These are phyloP conservation scores for Hypoxylon lenormandii DNA, from an alignment of 495 filamentous ascomycete species.

Conservation along the genomic window DNA sequence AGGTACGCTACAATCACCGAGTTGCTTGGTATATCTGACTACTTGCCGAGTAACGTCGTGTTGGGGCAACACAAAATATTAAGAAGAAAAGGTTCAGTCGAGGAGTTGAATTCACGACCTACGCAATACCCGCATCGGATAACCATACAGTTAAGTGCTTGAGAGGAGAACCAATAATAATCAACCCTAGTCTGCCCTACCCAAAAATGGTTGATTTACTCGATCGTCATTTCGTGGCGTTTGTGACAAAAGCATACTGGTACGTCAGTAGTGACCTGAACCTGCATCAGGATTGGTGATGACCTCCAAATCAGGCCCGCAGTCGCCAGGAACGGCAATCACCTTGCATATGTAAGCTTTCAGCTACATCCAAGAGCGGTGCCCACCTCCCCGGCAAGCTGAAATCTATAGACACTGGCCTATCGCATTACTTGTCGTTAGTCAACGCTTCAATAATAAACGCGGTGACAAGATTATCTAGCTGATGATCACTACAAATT, in stretches of 20 bases:
- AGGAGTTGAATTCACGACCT: too few relatives aligned
- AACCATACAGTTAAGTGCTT: too few relatives aligned
- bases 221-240: too few relatives aligned
- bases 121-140: too few relatives aligned
- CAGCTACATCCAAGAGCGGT: neutral
- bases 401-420: neutral
- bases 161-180: too few relatives aligned
- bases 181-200: too few relatives aligned
- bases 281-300: slow-evolving; percentile 14
- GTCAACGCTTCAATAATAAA: neutral
- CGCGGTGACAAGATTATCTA: neutral
- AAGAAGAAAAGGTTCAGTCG: too few relatives aligned
- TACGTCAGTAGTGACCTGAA: slow-evolving; percentile 8
- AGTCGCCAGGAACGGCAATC: slow-evolving; percentile 6
- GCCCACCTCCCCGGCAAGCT: neutral
- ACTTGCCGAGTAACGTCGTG: too few relatives aligned
- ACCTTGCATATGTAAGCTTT: neutral
- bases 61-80: too few relatives aligned
- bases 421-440: neutral
- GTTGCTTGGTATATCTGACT: too few relatives aligned
- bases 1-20: too few relatives aligned
- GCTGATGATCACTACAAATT: neutral
- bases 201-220: too few relatives aligned
- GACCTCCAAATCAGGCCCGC: neutral
- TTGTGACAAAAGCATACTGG: neutral